These are phyloP conservation scores for Talaromyces sp. DNA, from an alignment of 2,329 filamentous ascomycete species.

Conservation along the genomic window DNA sequence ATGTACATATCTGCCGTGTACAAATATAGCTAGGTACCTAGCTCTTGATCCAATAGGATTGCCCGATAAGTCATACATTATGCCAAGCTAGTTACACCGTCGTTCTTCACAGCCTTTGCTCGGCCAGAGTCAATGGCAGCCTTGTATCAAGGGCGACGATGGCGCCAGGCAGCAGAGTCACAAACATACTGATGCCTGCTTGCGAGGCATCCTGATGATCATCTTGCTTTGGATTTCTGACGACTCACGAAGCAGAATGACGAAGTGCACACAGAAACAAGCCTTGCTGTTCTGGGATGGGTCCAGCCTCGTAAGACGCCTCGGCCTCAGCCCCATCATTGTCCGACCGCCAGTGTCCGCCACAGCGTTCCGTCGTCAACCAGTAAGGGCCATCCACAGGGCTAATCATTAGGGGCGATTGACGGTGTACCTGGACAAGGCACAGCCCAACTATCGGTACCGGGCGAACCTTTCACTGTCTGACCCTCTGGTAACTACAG, in stretches of 20 bases:
- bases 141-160: not conserved
- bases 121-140: not conserved
- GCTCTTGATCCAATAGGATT: not conserved
- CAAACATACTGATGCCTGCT: not conserved
- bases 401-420: not conserved
- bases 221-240: not conserved
- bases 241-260: not conserved
- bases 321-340: conserved; percentile 10
- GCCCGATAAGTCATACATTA: conserved; percentile 1
- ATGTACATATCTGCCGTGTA: conserved; percentile 8
- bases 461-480: not conserved
- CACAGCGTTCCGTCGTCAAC: not conserved
- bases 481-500: not conserved
- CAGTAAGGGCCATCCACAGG: not conserved
- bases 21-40: not conserved
- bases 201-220: not conserved
- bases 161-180: conserved; percentile 1
- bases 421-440: conserved; percentile 4
- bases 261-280: not conserved
- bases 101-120: conserved; percentile 2
- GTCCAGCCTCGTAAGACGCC: conserved; percentile 5
- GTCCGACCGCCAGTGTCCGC: conserved; percentile 9
- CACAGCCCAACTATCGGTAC: not conserved
- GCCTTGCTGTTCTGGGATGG: conserved; percentile 6
- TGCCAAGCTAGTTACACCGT: conserved; percentile 4